A percentile compares a stretch with the other conserved stretches of the same genome.
These are phyloP conservation scores for Phanerochaete carnosa DNA, from an alignment of 768 basidiomycete genomes.

Conservation along the genomic window DNA sequence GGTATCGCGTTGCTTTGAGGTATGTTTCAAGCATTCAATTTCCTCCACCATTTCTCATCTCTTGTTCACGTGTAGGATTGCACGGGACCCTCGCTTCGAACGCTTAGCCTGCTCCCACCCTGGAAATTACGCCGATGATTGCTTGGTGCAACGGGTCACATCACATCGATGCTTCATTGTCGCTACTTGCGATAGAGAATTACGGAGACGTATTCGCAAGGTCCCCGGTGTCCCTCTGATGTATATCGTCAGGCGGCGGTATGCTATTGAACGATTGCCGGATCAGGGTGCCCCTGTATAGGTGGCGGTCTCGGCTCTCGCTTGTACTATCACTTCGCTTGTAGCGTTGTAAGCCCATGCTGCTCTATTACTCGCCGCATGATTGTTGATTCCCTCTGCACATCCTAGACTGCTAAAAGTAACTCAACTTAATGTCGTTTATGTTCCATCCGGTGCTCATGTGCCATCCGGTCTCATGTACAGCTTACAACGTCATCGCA, in stretches of 20 bases:
- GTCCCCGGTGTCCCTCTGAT: slow-evolving; percentile 92
- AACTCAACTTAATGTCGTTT: background rate
- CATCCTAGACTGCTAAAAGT: background rate
- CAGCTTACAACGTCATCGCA: background rate
- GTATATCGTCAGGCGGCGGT: slow-evolving; percentile 92
- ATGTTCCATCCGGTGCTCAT: background rate
- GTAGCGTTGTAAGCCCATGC: background rate
- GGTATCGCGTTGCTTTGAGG: slow-evolving; percentile 93
- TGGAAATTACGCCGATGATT: slow-evolving; percentile 99
- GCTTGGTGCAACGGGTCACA: slow-evolving; percentile 92
- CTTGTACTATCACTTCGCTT: background rate
- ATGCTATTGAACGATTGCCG: slow-evolving; percentile 92
- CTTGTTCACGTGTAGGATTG: slow-evolving; percentile 58
- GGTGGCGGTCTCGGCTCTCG: background rate
- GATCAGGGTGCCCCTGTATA: slow-evolving; percentile 81
- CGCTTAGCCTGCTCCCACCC: slow-evolving; percentile 87
- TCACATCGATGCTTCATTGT: slow-evolving; percentile 96
- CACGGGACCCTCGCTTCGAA: slow-evolving; percentile 96
- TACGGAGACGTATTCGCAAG: slow-evolving; percentile 88
- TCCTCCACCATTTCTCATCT: background rate
- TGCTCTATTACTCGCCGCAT: background rate
- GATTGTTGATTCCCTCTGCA: background rate
- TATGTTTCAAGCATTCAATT: slow-evolving; percentile 33
- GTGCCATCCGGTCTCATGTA: no score
- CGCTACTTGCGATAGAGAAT: slow-evolving; percentile 95